Base-by-base conservation (phyloP, 352 stramenopile species). In the Globisporangium takayamanum region DNA sequence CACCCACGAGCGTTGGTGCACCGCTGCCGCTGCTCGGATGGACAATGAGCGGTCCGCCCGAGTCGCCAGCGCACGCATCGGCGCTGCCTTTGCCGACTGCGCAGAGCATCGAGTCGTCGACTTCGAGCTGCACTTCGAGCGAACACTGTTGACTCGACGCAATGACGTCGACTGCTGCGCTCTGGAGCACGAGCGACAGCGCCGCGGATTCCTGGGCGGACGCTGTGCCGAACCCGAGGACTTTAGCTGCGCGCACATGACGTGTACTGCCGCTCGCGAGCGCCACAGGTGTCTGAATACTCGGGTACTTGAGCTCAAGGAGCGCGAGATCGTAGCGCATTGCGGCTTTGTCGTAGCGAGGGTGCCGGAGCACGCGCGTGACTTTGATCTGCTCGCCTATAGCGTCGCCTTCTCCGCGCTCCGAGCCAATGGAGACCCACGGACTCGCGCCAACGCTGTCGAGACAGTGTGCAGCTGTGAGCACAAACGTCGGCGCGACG, bases 91-190 rank as follows among this genome's bases (percentile, higher is more conserved):
- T 42, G 12, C 50, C 50, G 8, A 36, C 2, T 20, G 50, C 50
- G 6, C 50, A 55, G 33, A 55, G 42, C 50, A 55, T 55, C n/a
- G 50, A 55, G 33, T 28, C 33, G 50, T 55, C 50, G 18, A 55
- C 25, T 10, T 11, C 18, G 8, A 30, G 12, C n/a, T 20, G 50
- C 5, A 42, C 12, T 11, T 22, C 5, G 1, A 42, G 30, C 30
- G 41, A 42, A n/a, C 50, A 55, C 8, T 12, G 8, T 2, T 14
- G 50, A 28, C 41, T 45, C 50, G 50, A 46, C 7, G 50, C 30
- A 10, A 46, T 28, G 50, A 55, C 14, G n/a, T 42, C 18, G 14
- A 55, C 30, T 1, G 28, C 5, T 0, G 50, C 50, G 7, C 28
- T 42, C 33, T 16, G 50, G 18, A 55, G 3, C 6, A 42, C 30